These are phyloP conservation scores for Lupinus albus DNA, from an alignment of 306 rosid species.

Conservation along the genomic window DNA sequence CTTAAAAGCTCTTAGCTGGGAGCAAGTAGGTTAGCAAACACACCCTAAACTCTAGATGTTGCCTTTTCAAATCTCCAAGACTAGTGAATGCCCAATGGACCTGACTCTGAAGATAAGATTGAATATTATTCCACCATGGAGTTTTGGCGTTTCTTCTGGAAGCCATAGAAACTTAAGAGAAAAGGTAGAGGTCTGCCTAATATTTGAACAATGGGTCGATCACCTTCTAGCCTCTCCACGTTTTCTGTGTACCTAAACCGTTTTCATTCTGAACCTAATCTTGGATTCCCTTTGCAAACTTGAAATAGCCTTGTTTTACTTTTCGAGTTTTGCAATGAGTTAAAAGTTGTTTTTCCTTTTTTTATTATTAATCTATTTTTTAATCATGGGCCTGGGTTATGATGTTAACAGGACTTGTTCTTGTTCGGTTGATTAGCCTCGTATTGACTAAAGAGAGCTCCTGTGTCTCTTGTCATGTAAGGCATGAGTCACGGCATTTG, in stretches of 20 bases:
- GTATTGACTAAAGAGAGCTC: no score
- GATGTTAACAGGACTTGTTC: no score
- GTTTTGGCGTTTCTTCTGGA: slow-evolving; percentile 13
- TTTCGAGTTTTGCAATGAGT: not conserved
- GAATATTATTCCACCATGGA: slow-evolving; percentile 16
- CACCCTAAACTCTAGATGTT: slow-evolving; percentile 1
- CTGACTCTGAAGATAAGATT: slow-evolving; percentile 33
- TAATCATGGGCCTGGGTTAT: slow-evolving; percentile 27
- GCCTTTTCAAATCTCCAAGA: slow-evolving; percentile 9
- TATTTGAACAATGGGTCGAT: slow-evolving; percentile 30
- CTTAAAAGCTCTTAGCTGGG: no score
- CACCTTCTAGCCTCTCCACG: slow-evolving; percentile 40
- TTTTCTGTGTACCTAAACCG: slow-evolving; percentile 28
- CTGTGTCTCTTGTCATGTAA: no score
- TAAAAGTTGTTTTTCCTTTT: not conserved
- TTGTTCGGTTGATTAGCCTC: no score
- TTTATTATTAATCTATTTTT: no score
- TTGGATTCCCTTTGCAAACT: not conserved
- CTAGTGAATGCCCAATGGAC: not conserved
- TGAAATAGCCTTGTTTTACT: not conserved
- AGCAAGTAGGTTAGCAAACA: no score
- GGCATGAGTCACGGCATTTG: no score
- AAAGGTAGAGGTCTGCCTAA: slow-evolving; percentile 45
- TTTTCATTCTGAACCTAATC: slow-evolving; percentile 36
- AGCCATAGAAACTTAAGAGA: not conserved